These are phyloP conservation scores for Craterostigma plantagineum DNA, from an alignment of 257 asterid genomes.

Conservation along the genomic window DNA sequence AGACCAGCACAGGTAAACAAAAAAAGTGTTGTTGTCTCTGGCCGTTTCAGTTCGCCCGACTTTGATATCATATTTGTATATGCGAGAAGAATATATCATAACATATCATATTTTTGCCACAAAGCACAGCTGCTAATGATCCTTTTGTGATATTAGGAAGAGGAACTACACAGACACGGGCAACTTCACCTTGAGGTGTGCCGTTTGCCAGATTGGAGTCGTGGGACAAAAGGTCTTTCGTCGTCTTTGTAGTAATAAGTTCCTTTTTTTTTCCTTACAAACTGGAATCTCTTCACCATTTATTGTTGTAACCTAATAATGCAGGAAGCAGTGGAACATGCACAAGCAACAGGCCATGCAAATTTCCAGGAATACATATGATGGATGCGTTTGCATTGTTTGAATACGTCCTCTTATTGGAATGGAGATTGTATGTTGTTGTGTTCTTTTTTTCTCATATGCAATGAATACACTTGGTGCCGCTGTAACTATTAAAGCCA, in stretches of 20 bases:
- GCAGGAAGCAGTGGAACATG: slow-evolving; percentile 96
- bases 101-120: not conserved
- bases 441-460: no score
- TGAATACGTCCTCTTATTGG: no score
- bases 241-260: not conserved
- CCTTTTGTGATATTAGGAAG: slow-evolving; percentile 27
- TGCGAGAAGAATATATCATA: not conserved
- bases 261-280: not conserved
- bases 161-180: slow-evolving; percentile 84
- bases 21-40: not conserved
- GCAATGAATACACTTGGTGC: no score
- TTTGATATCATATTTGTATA: slow-evolving; percentile 1
- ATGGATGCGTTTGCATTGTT: slow-evolving; percentile 1
- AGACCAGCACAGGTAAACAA: slow-evolving; percentile 75
- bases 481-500: no score
- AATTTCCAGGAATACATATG: slow-evolving; percentile 78
- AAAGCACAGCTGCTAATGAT: not conserved
- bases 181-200: slow-evolving; percentile 88
- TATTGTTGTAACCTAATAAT: not conserved
- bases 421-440: no score
- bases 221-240: slow-evolving; percentile 64
- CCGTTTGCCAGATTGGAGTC: slow-evolving; percentile 87
- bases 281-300: not conserved
- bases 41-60: not conserved
- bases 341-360: slow-evolving; percentile 81